These are phyloP conservation scores for Beauveria australis DNA, from an alignment of 2,329 filamentous ascomycete species.

Conservation along the genomic window DNA sequence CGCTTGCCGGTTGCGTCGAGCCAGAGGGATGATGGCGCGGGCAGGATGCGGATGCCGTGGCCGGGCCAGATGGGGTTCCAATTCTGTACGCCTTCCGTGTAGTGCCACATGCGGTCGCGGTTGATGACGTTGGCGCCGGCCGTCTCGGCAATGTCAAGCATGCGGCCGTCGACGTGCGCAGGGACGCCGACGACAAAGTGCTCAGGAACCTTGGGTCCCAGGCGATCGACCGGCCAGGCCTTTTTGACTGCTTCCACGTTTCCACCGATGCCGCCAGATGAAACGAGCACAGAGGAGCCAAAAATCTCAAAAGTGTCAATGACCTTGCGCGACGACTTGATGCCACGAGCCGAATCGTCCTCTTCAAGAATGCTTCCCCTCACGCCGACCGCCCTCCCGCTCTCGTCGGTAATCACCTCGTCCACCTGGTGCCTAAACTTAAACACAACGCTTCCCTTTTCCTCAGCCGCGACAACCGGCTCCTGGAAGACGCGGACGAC, in stretches of 20 bases:
- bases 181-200: constrained; percentile 53
- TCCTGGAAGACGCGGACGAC: constrained; percentile 50
- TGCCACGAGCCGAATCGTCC: constrained; percentile 42
- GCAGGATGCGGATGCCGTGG: constrained; percentile 53
- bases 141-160: constrained; percentile 47
- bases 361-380: constrained; percentile 43
- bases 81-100: constrained; percentile 54
- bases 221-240: constrained; percentile 48
- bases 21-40: constrained; percentile 55
- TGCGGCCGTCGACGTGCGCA: constrained; percentile 55
- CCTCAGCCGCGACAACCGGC: constrained; percentile 44
- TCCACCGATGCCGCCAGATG: constrained; percentile 53
- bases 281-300: constrained; percentile 45
- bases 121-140: constrained; percentile 50
- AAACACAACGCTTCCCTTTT: constrained; percentile 46
- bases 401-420: constrained; percentile 43
- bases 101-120: constrained; percentile 58
- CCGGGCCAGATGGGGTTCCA: constrained; percentile 55
- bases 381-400: constrained; percentile 44
- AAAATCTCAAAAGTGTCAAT: constrained; percentile 44
- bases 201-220: constrained; percentile 47
- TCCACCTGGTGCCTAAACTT: constrained; percentile 50
- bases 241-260: constrained; percentile 52
- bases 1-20: constrained; percentile 52
- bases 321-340: constrained; percentile 39